Base-by-base conservation (phyloP, 164 flowering plant genomes). In the Hamamelis virginiana region DNA sequence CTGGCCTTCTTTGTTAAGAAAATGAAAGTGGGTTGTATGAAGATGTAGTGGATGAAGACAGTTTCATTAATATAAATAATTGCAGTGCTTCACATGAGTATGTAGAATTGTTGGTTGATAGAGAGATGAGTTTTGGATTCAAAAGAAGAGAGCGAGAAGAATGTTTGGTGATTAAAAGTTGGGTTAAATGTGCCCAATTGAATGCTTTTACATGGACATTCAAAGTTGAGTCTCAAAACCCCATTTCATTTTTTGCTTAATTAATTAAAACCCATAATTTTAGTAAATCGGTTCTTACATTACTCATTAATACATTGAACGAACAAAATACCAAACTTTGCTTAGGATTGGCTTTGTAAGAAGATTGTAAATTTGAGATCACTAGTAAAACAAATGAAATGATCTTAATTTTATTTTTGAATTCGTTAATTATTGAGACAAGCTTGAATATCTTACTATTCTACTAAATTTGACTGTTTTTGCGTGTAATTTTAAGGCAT, bases 171-270 rank as follows among this genome's bases (percentile, higher is more conserved):
- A 2, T 58, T 50, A 64, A 4, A 11, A 26, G 66, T 23, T 63
- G 74, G 69, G 9, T 72, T 16, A 77, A 60, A 72, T 47, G 52
- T 67, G 73, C 75, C 59, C 72, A 81, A 10, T 71, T 66, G 63
- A 75, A 77, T 26, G 75, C 79, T 0, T 66, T 80, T 33, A 27
- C 66, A 5, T 80, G 81, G 81, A 75, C 75, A 65, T 74, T 77
- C 72, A 73, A 46, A 52, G 83, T 77, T 23, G n/a, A 53, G 78
- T 74, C 12, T 26, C 18, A 16, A 13, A 1, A 12, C 14, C 26
- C 56, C 25, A 22, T 0, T 25, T 11, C 51, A 21, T 41, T 59
- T 23, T 57, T 65, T 25, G 1, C 28, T 64, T 53, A 18, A 8
- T 53, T 65, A 6, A 46, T 53, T 10, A 19, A 53, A 5, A 16